Percentiles rank a stretch among this genome's conserved stretches.
These are phyloP conservation scores for Suillus subaureus DNA, from an alignment of 768 basidiomycete species.

Conservation along the genomic window DNA sequence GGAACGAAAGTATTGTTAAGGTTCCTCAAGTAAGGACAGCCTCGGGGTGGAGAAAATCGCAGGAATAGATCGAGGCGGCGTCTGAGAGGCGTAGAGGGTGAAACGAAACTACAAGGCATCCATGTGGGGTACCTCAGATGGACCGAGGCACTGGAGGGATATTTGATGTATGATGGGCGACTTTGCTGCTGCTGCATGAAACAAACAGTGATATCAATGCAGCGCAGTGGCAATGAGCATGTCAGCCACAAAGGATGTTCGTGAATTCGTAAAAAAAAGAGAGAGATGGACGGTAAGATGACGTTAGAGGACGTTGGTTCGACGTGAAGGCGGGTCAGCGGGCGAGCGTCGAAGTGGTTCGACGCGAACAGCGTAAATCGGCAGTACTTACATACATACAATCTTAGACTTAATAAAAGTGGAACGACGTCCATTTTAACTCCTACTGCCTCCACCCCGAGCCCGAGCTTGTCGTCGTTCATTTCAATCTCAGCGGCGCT, in stretches of 20 bases:
- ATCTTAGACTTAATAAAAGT: constrained; percentile 5
- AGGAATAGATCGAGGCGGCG: constrained; percentile 1
- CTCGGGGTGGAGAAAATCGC: neutral
- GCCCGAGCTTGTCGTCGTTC: neutral
- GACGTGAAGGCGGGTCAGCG: neutral
- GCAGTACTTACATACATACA: neutral
- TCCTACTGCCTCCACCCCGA: constrained; percentile 6
- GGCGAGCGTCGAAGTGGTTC: neutral
- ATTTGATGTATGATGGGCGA: neutral
- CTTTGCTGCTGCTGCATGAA: neutral
- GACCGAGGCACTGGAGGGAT: neutral
- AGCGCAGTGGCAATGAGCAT: neutral
- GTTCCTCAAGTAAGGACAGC: neutral
- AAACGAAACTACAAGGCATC: constrained; percentile 10
- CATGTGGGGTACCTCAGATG: constrained; percentile 5
- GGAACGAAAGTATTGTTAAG: neutral
- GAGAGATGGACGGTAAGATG: neutral
- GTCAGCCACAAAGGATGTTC: neutral
- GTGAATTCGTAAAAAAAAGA: constrained; percentile 1
- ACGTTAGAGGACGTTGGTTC: neutral
- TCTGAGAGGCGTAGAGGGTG: constrained; percentile 7
- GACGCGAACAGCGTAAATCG: neutral
- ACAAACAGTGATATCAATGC: neutral
- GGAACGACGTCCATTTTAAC: constrained; percentile 11
- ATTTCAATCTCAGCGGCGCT: constrained; percentile 10